These are phyloP conservation scores for Glebionis coronaria DNA, from an alignment of 129 eudicot species.

Conservation along the genomic window DNA sequence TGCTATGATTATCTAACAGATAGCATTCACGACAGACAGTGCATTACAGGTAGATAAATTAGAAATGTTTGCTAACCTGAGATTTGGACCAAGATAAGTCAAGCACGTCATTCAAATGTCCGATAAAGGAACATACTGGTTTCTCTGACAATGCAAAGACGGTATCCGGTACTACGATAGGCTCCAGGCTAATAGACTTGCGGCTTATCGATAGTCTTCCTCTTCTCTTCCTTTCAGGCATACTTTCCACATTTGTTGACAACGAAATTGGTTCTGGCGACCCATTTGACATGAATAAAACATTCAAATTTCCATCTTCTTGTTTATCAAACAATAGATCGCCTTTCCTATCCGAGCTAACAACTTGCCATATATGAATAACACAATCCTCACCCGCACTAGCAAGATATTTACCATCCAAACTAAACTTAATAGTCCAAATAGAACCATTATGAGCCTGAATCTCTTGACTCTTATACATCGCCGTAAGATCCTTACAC, in stretches of 20 bases:
- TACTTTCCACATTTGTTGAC: constrained; percentile 57
- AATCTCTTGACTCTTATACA: constrained; percentile 86
- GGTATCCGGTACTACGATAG: constrained; percentile 75
- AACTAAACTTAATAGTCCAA: constrained; percentile 87
- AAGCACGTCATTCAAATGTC: constrained; percentile 86
- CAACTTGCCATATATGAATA: constrained; percentile 92
- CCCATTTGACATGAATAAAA: constrained; percentile 57
- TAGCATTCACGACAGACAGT: constrained; percentile 6
- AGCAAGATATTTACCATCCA: constrained; percentile 93
- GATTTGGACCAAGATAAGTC: constrained; percentile 99
- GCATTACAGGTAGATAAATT: neutral
- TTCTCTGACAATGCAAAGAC: constrained; percentile 82
- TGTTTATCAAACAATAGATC: constrained; percentile 80
- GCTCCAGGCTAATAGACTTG: constrained; percentile 83
- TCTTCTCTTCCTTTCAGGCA: constrained; percentile 70
- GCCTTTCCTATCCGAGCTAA: constrained; percentile 78
- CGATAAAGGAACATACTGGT: constrained; percentile 83
- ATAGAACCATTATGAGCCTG: constrained; percentile 91
- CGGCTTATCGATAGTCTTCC: constrained; percentile 89
- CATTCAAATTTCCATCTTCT: constrained; percentile 86
- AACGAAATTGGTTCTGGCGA: constrained; percentile 72
- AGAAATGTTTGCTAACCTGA: constrained; percentile 59
- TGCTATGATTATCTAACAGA: constrained; percentile 6
- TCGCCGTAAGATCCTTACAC: constrained; percentile 66
- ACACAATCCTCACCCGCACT: constrained; percentile 97